A percentile compares a stretch with the other conserved stretches of the same genome.
These are phyloP conservation scores for Penicillium tannophilum DNA, from an alignment of 495 filamentous ascomycete species.

Conservation along the genomic window DNA sequence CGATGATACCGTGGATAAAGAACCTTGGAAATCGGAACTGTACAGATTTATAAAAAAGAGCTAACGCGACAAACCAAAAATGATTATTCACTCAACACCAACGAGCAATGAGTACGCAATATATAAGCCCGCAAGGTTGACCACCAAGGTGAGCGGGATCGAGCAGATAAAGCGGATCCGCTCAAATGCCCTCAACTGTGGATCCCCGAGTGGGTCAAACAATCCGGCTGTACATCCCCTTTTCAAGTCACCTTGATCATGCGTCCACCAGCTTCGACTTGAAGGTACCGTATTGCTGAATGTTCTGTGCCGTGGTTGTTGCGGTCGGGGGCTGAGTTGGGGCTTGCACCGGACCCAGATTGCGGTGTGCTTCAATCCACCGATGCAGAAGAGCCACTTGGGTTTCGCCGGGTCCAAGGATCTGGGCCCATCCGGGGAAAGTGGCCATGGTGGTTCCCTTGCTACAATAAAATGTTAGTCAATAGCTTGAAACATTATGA, in stretches of 20 bases:
- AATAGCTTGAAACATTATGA: neutral
- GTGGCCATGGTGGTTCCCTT: neutral
- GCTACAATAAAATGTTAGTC: neutral
- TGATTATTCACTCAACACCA: constrained; percentile 2
- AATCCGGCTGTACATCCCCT: neutral
- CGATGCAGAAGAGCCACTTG: constrained; percentile 1
- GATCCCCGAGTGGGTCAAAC: neutral
- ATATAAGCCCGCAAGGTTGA: constrained; percentile 17
- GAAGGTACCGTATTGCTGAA: neutral
- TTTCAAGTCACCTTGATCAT: neutral
- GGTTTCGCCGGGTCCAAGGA: constrained; percentile 7
- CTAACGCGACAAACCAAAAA: neutral
- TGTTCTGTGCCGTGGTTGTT: neutral
- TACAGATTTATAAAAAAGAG: neutral
- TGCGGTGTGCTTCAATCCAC: constrained; percentile 6
- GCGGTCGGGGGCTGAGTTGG: neutral
- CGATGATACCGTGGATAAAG: neutral
- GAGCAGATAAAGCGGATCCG: constrained; percentile 27
- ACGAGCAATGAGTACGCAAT: constrained; percentile 2
- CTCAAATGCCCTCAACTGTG: constrained; percentile 23
- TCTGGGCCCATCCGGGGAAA: constrained; percentile 7
- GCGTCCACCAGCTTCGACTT: constrained; percentile 5
- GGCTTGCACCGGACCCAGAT: neutral
- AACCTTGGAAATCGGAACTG: neutral
- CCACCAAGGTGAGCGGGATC: constrained; percentile 25